Conservation (phyloP, 306 rosid species). For the Crataegus laevigata region DNA sequence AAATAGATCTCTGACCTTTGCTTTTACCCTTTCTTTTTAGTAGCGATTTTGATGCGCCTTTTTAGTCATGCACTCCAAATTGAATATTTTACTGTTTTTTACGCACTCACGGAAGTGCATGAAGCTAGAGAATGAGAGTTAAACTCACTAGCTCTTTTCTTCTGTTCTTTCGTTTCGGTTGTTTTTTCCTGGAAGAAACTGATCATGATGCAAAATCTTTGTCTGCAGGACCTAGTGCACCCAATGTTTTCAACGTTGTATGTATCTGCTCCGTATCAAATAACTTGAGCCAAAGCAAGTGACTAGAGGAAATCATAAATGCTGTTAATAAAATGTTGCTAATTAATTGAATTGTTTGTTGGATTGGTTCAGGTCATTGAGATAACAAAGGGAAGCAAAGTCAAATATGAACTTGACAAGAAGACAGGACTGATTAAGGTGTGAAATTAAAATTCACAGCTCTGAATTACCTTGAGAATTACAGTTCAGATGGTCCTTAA, state of each 20-base stretch:
- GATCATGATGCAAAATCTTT: constrained; percentile 22
- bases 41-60: background rate
- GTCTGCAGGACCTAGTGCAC: constrained; percentile 79
- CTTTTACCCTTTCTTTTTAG: background rate
- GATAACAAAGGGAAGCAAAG: constrained; percentile 94
- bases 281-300: background rate
- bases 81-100: background rate
- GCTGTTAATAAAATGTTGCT: constrained; percentile 2
- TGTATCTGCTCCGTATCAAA: constrained; percentile 17
- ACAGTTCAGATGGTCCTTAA: constrained; percentile 9
- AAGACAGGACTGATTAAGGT: constrained; percentile 95
- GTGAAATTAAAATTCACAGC: background rate
- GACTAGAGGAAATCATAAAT: background rate
- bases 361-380: constrained; percentile 70
- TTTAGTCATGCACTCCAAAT: background rate
- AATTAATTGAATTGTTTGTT: constrained; percentile 23
- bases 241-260: constrained; percentile 71
- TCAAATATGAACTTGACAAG: constrained; percentile 94
- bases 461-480: background rate
- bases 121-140: background rate
- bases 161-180: background rate
- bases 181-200: background rate
- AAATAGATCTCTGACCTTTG: background rate
- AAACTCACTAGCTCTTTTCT: background rate
- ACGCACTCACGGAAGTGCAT: background rate